phyloP scores from a whole-genome alignment of 208 protist genomes.

The Acanthamoeba triangularis region DNA sequence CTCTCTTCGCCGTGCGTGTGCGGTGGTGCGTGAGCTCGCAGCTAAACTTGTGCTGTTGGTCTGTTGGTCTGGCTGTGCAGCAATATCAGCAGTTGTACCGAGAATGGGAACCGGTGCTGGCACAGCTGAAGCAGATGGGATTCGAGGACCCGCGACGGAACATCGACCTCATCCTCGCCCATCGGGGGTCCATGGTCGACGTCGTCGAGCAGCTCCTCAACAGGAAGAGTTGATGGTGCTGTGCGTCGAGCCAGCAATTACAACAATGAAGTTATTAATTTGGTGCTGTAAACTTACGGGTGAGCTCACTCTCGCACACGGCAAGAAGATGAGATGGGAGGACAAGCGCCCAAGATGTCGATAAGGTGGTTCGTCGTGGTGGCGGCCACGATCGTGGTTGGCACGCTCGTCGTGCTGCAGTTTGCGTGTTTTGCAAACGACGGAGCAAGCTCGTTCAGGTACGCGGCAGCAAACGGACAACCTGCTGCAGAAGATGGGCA shows the following conservation, averaged over 20 bases:
- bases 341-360: not conserved
- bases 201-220: constrained; percentile 44
- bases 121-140: constrained; percentile 38
- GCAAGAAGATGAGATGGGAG: not conserved
- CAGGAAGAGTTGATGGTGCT: not conserved
- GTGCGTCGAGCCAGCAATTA: not conserved
- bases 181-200: constrained; percentile 48
- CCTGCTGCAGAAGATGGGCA: too few species aligned
- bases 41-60: not conserved
- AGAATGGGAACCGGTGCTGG: constrained; percentile 25
- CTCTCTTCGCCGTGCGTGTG: not conserved
- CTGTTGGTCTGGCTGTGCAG: not conserved
- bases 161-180: constrained; percentile 39
- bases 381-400: not conserved
- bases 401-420: not conserved
- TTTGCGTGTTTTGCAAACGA: not conserved
- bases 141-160: constrained; percentile 32
- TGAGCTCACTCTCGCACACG: not conserved
- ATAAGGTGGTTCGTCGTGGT: not conserved
- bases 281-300: not conserved
- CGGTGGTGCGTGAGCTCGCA: not conserved
- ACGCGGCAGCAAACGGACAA: too few species aligned
- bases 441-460: too few species aligned
- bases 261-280: not conserved
- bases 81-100: constrained; percentile 45